Conservation (phyloP, 371 early-diverging fungal genomes). For the Syncephalastrum contaminatum region DNA sequence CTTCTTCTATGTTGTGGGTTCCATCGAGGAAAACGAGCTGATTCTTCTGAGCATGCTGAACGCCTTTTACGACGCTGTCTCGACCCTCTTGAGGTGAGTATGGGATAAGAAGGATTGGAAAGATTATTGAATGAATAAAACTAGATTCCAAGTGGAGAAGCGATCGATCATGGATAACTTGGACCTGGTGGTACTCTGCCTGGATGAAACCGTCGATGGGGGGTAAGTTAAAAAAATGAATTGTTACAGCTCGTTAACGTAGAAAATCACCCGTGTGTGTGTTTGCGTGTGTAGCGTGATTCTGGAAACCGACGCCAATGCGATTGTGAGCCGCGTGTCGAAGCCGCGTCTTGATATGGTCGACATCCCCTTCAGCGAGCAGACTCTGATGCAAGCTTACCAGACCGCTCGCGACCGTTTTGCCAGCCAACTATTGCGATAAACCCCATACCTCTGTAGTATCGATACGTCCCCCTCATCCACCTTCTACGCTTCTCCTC, state of each 20-base stretch:
- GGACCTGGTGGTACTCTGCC: constrained; percentile 86
- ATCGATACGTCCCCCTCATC: constrained; percentile 51
- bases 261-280: neutral
- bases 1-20: constrained; percentile 89
- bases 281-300: constrained; percentile 54
- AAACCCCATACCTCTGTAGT: constrained; percentile 13
- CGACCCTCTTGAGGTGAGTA: constrained; percentile 75
- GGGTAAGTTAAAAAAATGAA: constrained; percentile 59
- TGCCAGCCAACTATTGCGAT: constrained; percentile 74
- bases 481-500: constrained; percentile 1
- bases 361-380: constrained; percentile 88
- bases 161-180: constrained; percentile 86
- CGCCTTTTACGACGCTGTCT: constrained; percentile 84
- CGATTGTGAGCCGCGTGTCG: constrained; percentile 89
- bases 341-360: constrained; percentile 78
- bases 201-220: constrained; percentile 96
- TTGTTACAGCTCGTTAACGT: neutral
- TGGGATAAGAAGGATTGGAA: neutral
- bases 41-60: constrained; percentile 78
- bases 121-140: neutral
- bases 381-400: constrained; percentile 87
- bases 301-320: constrained; percentile 87
- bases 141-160: constrained; percentile 88
- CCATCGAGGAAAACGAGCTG: constrained; percentile 93
- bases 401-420: constrained; percentile 89